These are phyloP conservation scores for Oropetium thomaeum DNA, from an alignment of 176 grass and related monocot species.

Conservation along the genomic window DNA sequence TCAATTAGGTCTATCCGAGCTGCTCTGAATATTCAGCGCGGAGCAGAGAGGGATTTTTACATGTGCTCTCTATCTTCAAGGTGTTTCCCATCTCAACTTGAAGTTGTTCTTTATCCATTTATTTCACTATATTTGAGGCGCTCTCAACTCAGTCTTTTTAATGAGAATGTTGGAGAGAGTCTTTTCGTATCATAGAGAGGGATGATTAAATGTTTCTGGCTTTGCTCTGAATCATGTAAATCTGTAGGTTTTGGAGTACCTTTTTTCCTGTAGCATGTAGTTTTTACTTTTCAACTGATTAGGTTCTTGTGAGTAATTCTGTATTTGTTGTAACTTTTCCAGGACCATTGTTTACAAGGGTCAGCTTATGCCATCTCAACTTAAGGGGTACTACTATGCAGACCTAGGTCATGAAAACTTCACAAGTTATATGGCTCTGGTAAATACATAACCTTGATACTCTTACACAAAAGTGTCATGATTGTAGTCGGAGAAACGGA, in stretches of 20 bases:
- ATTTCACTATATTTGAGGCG: background rate
- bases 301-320: constrained; percentile 22
- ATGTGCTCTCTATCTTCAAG: constrained; percentile 98
- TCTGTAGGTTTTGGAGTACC: too few relatives aligned
- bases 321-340: constrained; percentile 30
- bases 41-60: constrained; percentile 78
- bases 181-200: background rate
- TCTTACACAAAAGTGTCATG: constrained; percentile 46
- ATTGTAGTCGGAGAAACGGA: constrained; percentile 36
- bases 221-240: background rate
- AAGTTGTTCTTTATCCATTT: background rate
- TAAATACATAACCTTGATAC: constrained; percentile 68
- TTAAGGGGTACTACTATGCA: constrained; percentile 90
- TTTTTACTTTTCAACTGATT: background rate
- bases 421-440: constrained; percentile 97
- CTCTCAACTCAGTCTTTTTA: background rate
- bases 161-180: background rate
- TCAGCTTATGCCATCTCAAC: constrained; percentile 82
- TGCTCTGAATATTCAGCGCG: constrained; percentile 52
- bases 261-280: too few relatives aligned
- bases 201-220: background rate
- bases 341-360: constrained; percentile 98
- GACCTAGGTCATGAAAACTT: constrained; percentile 94
- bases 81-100: constrained; percentile 40
- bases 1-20: constrained; percentile 70